Base-by-base conservation (phyloP, 495 filamentous ascomycete species). In the Daldinia caldariorum region DNA sequence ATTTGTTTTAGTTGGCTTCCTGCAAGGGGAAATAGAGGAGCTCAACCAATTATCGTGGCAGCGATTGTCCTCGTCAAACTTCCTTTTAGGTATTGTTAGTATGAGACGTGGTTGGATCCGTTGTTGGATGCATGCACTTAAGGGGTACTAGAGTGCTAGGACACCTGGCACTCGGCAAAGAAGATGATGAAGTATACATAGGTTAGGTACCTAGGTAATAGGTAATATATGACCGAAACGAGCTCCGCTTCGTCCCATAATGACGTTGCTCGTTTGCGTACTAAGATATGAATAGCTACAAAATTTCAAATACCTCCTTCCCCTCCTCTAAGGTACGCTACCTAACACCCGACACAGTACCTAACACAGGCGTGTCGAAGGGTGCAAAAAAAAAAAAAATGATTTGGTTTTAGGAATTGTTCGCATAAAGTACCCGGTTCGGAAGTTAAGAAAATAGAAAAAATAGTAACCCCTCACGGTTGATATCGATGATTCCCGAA, bases 1-100 rank as follows among this genome's bases (percentile, higher is more conserved):
- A 41, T 49, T 58, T 51, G 26, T 26, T 51, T 49, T 66, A 18
- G 57, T 54, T 53, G 56, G 43, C 43, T 38, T 47, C 51, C 70
- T 72, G 70, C 61, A 72, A 72, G 65, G 65, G 65, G 65, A 51
- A 72, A 68, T n/a, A 35, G 7, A 16, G 32, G 37, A 39, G 50
- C 6, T 53, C 38, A 34, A 66, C 65, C 64, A 61, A 72, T 68
- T 41, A 50, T 54, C 13, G 14, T 50, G 50, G 55, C 41, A 14
- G 51, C 34, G 47, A 67, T 45, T 53, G 29, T n/a, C 32, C 35
- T 61, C 58, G 37, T 57, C 37, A 39, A 61, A 65, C 61, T 51
- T 61, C 1, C 26, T 26, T 26, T 26, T 26, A 3, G 26, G 26
- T 26, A 61, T 51, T 32, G 49, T 61, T 41, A 41, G 37, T 39